Evolutionary conservation across 139 green algal species (phyloP).

Genomic region (Zygnema cylindricum): DNA sequence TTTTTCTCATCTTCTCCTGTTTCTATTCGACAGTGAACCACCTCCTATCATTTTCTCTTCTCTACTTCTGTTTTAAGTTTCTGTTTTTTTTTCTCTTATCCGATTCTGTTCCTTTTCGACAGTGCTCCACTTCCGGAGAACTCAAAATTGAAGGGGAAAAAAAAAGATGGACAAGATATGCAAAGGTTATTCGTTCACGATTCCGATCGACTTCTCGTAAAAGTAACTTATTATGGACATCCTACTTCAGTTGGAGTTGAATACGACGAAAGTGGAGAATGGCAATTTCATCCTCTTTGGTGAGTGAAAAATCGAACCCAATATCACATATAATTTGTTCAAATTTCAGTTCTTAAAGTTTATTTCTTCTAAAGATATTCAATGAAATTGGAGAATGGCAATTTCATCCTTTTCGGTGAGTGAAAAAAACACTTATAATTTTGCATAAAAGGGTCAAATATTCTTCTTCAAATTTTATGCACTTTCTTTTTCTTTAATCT

Average conservation of each 20-base stretch:
- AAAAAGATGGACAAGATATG: slow-evolving; percentile 7
- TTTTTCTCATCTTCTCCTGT: too few species aligned
- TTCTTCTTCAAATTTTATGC: too few species aligned
- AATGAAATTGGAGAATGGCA: slow-evolving; percentile 6
- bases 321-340: too few species aligned
- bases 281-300: slow-evolving; percentile 21
- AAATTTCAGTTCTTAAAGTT: too few species aligned
- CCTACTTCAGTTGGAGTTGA: slow-evolving; percentile 18
- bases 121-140: background rate
- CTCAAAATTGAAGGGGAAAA: background rate
- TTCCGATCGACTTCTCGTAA: background rate
- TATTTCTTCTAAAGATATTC: too few species aligned
- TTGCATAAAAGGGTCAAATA: too few species aligned
- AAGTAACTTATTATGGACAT: slow-evolving; percentile 25
- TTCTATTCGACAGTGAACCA: too few species aligned
- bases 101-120: background rate
- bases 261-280: background rate
- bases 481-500: too few species aligned
- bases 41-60: too few species aligned
- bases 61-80: too few species aligned
- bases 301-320: background rate
- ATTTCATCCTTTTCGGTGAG: slow-evolving; percentile 9
- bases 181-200: slow-evolving; percentile 18
- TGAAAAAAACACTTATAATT: too few species aligned
- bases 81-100: too few species aligned